Conservation (phyloP, 352 stramenopile species). For the Pythium brassicae region DNA sequence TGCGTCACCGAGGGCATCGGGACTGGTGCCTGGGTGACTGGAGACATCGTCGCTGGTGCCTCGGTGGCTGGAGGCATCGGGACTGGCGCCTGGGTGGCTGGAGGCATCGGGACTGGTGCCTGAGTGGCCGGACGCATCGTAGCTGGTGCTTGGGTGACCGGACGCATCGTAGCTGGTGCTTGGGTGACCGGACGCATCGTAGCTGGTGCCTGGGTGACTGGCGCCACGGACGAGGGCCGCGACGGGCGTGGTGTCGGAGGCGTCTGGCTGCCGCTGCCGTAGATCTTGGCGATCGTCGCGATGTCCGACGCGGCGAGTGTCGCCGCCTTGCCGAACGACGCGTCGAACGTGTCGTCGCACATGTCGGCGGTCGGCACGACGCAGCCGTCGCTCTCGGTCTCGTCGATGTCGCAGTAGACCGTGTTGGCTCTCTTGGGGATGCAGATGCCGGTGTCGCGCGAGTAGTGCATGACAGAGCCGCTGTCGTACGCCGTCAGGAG, state of each 20-base stretch:
- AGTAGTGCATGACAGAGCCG: conserved; percentile 46
- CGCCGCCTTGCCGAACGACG: conserved; percentile 10
- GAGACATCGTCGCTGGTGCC: too few relatives aligned
- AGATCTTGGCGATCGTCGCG: conserved; percentile 18
- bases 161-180: neutral
- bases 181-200: conserved; percentile 1
- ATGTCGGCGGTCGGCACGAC: conserved; percentile 16
- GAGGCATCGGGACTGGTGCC: too few relatives aligned
- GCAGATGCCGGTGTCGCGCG: conserved; percentile 32
- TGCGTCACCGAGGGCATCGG: too few relatives aligned
- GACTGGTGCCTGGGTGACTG: too few relatives aligned
- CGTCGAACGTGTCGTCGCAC: conserved; percentile 9
- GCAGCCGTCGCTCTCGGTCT: conserved; percentile 21
- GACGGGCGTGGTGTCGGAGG: neutral
- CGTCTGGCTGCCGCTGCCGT: conserved; percentile 8
- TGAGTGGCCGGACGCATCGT: neutral
- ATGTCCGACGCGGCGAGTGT: conserved; percentile 15
- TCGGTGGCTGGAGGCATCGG: too few relatives aligned
- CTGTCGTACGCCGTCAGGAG: conserved; percentile 27
- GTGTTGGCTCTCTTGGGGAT: conserved; percentile 24
- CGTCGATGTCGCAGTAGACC: conserved; percentile 34
- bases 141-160: neutral
- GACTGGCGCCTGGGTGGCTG: too few relatives aligned
- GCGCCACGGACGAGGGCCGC: neutral
- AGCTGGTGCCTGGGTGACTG: conserved; percentile 3